Evolutionary conservation across 768 basidiomycete species (phyloP), one percentile per base, ranked within the genome.

Genomic region (Macrocybe gigantea): DNA sequence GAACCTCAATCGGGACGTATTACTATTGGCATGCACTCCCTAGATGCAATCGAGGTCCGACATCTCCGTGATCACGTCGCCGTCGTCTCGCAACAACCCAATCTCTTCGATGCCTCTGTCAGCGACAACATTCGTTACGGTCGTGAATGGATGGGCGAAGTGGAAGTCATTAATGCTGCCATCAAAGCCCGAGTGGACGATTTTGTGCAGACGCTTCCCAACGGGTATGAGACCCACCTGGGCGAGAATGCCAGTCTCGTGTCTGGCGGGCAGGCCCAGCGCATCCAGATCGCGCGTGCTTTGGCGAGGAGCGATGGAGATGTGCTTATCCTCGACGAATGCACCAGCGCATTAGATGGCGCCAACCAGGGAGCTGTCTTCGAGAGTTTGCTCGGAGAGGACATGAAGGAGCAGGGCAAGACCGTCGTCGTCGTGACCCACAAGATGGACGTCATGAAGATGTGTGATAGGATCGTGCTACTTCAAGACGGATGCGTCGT

Each of bases 361-460:
- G 80, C 81, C 56, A 97, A 95, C 65, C 87, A 93, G 67, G 74
- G 77, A 1, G 83, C 79, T 12, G 85, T 98, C 11, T 66, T 97
- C 57, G 83, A 90, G 47, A 85, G 90, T 6, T 82, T 94, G 43
- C 69, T 70, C 49, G 41, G 41, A 11, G 22, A 22, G 22, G 22
- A 22, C 22, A 22, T 22, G 43, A 22, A 6, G 9, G 82, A 78
- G 66, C 62, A 71, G 15, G 80, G 81, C 12, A 71, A 82, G 46
- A 94, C 92, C 52, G 93, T 90, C 48, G 64, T 97, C 53, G 86
- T 97, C 77, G 82, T 97, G 55, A 97, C 94, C 9, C 95, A 98
- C 68, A 95, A 95, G 64, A 63, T 92, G 31, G 78, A 82, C 38
- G 82, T 91, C 31, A 98, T 97, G 94, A 75, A 73, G 61, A 81